These are phyloP conservation scores for Monosporascus sp. DNA, from an alignment of 2,329 filamentous ascomycete species.

Conservation along the genomic window DNA sequence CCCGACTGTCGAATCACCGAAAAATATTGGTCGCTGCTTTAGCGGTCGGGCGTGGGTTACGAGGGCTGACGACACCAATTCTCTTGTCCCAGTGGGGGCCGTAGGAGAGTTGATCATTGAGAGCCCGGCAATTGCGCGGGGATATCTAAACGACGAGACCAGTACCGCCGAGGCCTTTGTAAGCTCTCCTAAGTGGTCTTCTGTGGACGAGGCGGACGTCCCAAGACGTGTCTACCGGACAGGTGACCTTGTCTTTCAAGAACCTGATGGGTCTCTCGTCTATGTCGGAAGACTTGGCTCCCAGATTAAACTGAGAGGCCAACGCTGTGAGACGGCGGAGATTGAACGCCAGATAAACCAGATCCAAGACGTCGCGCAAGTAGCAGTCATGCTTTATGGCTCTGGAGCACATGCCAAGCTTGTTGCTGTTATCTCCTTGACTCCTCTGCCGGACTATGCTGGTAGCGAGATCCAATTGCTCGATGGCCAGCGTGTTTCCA, in stretches of 20 bases:
- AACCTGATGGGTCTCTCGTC: constrained; percentile 25
- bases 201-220: background rate
- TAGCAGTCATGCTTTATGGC: background rate
- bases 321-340: constrained; percentile 35
- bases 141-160: background rate
- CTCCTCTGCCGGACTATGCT: background rate
- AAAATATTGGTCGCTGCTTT: background rate
- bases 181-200: background rate
- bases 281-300: constrained; percentile 42
- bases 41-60: background rate
- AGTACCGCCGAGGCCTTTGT: background rate
- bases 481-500: background rate
- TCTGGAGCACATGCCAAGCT: background rate
- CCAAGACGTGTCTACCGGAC: constrained; percentile 30
- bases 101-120: background rate
- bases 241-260: constrained; percentile 32
- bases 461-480: background rate
- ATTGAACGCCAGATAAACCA: background rate
- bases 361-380: background rate
- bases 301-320: constrained; percentile 49
- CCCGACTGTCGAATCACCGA: background rate
- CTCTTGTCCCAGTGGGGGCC: background rate
- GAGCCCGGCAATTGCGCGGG: background rate
- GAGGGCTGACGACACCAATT: background rate
- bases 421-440: background rate